Evolutionary conservation across 805 yeast species (phyloP).

Genomic region (Debaryomyces tyrocola): DNA sequence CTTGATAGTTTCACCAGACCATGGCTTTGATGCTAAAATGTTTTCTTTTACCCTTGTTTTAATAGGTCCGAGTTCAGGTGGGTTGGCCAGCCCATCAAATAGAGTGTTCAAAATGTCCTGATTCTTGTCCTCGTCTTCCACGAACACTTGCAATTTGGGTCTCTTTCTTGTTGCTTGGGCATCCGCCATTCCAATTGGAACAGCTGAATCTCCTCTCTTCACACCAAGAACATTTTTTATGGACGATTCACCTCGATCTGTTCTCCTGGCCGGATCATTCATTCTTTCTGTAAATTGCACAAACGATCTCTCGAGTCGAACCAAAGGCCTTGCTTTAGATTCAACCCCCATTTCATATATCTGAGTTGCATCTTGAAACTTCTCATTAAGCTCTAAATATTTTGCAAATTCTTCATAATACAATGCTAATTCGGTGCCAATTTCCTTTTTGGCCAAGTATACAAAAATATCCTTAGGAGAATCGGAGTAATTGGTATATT

Average conservation of each 20-base stretch:
- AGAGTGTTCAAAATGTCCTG: conserved; percentile 19
- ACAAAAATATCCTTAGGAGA: conserved; percentile 70
- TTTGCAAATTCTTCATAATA: conserved; percentile 81
- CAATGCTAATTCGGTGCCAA: conserved; percentile 65
- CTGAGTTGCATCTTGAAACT: conserved; percentile 54
- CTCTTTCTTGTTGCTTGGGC: conserved; percentile 15
- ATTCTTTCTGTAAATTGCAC: conserved; percentile 45
- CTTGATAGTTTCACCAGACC: conserved; percentile 62
- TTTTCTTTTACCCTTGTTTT: conserved; percentile 65
- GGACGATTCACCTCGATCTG: conserved; percentile 4
- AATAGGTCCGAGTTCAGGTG: conserved; percentile 53
- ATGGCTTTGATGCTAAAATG: conserved; percentile 48
- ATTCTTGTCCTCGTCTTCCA: conserved; percentile 25
- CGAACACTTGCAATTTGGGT: conserved; percentile 41
- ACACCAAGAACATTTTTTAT: conserved; percentile 26
- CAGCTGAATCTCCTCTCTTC: conserved; percentile 31
- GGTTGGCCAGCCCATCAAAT: conserved; percentile 17
- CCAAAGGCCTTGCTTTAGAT: conserved; percentile 63
- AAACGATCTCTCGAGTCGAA: conserved; percentile 33
- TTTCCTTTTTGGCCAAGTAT: conserved; percentile 67
- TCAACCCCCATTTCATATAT: conserved; percentile 61
- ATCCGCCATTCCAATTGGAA: conserved; percentile 1
- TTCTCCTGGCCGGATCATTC: conserved; percentile 19
- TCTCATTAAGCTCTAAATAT: conserved; percentile 52
- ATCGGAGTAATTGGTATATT: conserved; percentile 67